Percentiles rank a stretch among this genome's conserved stretches.
Evolutionary conservation across 148 eudicot species (phyloP).

Genomic region (Salicornia ramosissima): DNA sequence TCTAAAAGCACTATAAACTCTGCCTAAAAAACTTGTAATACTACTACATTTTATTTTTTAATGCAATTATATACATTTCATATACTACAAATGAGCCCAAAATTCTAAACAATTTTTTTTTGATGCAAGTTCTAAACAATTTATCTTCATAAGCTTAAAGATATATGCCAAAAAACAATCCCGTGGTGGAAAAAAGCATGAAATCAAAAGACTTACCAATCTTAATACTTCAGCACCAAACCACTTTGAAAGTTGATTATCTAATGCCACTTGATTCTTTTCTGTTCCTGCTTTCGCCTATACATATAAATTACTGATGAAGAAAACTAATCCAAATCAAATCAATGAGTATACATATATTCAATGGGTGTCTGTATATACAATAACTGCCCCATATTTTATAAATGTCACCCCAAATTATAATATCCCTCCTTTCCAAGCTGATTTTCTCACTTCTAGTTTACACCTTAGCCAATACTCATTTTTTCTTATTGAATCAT

Average conservation of each 20-base stretch:
- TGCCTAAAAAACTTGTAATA: background rate
- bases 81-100: too few species aligned
- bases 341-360: background rate
- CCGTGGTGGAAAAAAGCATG: background rate
- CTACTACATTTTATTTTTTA: background rate
- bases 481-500: too few species aligned
- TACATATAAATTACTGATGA: background rate
- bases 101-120: too few species aligned
- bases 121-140: too few species aligned
- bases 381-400: too few species aligned
- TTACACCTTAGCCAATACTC: too few species aligned
- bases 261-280: slow-evolving; percentile 15
- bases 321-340: background rate
- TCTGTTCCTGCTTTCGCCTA: slow-evolving; percentile 37
- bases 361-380: background rate
- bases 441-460: too few species aligned
- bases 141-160: too few species aligned
- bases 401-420: too few species aligned
- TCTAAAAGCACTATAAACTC: too few species aligned
- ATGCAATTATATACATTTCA: background rate
- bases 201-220: slow-evolving; percentile 46
- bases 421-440: too few species aligned
- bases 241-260: slow-evolving; percentile 40
- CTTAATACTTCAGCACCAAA: slow-evolving; percentile 50
- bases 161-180: background rate